Evolutionary conservation across 768 basidiomycete genomes (phyloP).

Genomic region (Agaricus bisporus): DNA sequence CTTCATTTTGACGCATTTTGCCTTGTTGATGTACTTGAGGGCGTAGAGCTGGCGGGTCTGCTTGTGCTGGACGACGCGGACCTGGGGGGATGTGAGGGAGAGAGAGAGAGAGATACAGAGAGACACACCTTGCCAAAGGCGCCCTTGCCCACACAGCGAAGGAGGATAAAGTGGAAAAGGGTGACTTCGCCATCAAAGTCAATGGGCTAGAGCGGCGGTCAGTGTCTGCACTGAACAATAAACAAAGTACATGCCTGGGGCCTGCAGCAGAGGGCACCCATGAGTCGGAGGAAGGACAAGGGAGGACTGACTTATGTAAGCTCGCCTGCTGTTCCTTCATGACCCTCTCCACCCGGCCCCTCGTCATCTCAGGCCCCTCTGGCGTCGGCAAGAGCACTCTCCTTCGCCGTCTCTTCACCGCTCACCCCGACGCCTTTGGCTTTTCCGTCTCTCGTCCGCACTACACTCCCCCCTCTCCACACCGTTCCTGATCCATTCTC

Average conservation of each 20-base stretch:
- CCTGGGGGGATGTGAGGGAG: constrained; percentile 47
- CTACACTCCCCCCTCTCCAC: constrained; percentile 12
- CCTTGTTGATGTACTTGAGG: constrained; percentile 98
- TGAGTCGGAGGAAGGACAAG: constrained; percentile 18
- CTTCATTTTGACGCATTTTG: constrained; percentile 97
- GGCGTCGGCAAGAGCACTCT: constrained; percentile 95
- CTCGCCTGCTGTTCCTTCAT: neutral
- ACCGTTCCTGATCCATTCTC: constrained; percentile 8
- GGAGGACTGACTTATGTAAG: constrained; percentile 11
- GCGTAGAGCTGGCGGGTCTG: constrained; percentile 96
- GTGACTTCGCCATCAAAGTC: constrained; percentile 95
- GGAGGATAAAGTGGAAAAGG: constrained; percentile 92
- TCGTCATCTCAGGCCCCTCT: constrained; percentile 87
- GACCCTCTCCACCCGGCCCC: constrained; percentile 54
- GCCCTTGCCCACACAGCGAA: constrained; percentile 96
- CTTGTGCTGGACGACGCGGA: constrained; percentile 98
- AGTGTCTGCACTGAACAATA: neutral
- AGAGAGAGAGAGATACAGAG: no score
- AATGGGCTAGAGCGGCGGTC: constrained; percentile 55
- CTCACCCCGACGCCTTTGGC: constrained; percentile 80
- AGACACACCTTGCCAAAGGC: constrained; percentile 99
- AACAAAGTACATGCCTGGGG: constrained; percentile 48
- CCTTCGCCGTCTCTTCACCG: constrained; percentile 70
- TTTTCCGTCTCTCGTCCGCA: constrained; percentile 88
- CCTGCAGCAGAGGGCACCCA: constrained; percentile 86